Percentiles rank a stretch among this genome's conserved stretches.
Evolutionary conservation across 306 rosid genomes (phyloP).

Genomic region (Canavalia ensiformis): DNA sequence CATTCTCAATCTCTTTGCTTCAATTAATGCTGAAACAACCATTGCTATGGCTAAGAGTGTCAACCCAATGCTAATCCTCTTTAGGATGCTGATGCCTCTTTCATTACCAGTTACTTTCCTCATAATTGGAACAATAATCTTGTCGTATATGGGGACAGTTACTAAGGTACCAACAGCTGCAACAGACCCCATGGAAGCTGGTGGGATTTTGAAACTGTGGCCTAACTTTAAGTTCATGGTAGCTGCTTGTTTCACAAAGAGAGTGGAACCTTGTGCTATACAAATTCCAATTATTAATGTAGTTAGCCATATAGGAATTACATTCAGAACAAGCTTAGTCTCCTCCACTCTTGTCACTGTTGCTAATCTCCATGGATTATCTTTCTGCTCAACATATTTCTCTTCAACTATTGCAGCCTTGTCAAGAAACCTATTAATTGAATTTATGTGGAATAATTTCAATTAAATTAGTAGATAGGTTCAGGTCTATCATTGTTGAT

Average conservation of each 20-base stretch:
- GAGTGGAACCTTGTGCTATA: conserved; percentile 53
- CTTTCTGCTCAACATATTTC: conserved; percentile 33
- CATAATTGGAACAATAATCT: conserved; percentile 50
- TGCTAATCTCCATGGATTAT: conserved; percentile 61
- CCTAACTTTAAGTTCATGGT: conserved; percentile 47
- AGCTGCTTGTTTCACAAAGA: conserved; percentile 63
- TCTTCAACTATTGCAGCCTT: conserved; percentile 69
- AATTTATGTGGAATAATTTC: background rate
- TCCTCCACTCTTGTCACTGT: conserved; percentile 66
- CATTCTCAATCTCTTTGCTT: conserved; percentile 53
- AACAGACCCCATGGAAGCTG: conserved; percentile 55
- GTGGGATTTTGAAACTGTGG: conserved; percentile 51
- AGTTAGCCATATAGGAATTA: conserved; percentile 63
- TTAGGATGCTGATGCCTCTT: conserved; percentile 60
- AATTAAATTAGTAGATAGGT: background rate
- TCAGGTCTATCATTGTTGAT: too few species aligned
- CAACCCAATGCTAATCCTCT: conserved; percentile 59
- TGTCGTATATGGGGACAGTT: conserved; percentile 53
- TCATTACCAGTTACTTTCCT: conserved; percentile 55
- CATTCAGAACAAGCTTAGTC: conserved; percentile 56
- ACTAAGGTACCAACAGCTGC: conserved; percentile 51
- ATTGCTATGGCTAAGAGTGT: conserved; percentile 37
- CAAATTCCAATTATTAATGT: conserved; percentile 52
- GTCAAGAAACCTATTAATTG: conserved; percentile 60
- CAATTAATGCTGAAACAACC: conserved; percentile 56